Percentiles rank a stretch among this genome's conserved stretches.
These are phyloP conservation scores for Fusarium sambucinum DNA, from an alignment of 2,329 filamentous ascomycete genomes.

Conservation along the genomic window DNA sequence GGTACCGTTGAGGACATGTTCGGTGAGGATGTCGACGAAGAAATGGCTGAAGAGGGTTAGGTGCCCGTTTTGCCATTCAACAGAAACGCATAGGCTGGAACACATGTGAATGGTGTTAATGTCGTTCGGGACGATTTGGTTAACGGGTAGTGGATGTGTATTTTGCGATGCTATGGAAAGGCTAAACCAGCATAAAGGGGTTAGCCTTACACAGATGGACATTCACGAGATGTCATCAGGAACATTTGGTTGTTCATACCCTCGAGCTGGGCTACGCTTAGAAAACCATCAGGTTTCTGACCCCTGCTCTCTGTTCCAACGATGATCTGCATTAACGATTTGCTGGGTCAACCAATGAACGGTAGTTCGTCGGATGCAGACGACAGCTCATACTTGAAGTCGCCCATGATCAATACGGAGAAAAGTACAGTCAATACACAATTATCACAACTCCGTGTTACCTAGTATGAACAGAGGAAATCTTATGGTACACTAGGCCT, in stretches of 20 bases:
- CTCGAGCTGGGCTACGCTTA: background rate
- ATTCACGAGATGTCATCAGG: background rate
- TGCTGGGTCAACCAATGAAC: background rate
- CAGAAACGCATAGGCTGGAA: conserved; percentile 8
- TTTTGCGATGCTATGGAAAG: background rate
- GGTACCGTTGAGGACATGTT: conserved; percentile 68
- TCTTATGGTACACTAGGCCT: conserved; percentile 68
- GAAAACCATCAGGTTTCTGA: background rate
- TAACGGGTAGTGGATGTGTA: conserved; percentile 19
- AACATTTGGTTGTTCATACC: background rate
- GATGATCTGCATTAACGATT: background rate
- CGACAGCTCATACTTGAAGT: background rate
- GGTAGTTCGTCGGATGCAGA: background rate
- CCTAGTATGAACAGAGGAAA: conserved; percentile 56
- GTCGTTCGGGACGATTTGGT: conserved; percentile 29
- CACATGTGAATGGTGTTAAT: conserved; percentile 32
- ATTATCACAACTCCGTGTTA: conserved; percentile 50
- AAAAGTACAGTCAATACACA: conserved; percentile 33
- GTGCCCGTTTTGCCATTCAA: conserved; percentile 14
- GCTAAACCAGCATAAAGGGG: background rate
- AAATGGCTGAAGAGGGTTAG: conserved; percentile 62
- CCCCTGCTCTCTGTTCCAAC: background rate
- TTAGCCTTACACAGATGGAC: background rate
- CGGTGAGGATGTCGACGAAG: conserved; percentile 66
- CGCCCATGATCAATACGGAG: background rate